phyloP scores from a whole-genome alignment of 257 asterid species.

The Nicotiana tomentosiformis region DNA sequence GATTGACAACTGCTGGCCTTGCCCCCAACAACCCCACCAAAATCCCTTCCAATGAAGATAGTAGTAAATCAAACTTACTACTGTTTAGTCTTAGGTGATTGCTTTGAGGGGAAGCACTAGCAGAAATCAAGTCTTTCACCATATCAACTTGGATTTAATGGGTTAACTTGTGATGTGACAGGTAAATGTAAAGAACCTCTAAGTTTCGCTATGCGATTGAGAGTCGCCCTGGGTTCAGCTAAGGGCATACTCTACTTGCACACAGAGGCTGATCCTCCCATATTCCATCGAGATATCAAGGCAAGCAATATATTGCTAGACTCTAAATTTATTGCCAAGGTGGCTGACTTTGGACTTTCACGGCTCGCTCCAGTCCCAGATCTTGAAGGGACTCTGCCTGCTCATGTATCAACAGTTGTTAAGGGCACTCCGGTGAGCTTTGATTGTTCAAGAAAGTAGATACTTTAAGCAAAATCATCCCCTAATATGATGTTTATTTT shows the following conservation, averaged over 20 bases:
- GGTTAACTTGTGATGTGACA: slow-evolving; percentile 20
- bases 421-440: slow-evolving; percentile 93
- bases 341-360: slow-evolving; percentile 95
- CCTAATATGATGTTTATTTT: background rate
- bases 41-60: background rate
- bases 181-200: slow-evolving; percentile 57
- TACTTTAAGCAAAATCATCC: background rate
- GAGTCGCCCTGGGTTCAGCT: slow-evolving; percentile 71
- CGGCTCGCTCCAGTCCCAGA: slow-evolving; percentile 85
- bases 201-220: slow-evolving; percentile 64
- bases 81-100: background rate
- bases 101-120: background rate
- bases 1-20: background rate
- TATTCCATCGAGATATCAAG: slow-evolving; percentile 97
- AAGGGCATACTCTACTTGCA: slow-evolving; percentile 95
- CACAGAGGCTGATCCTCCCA: slow-evolving; percentile 95
- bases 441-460: background rate
- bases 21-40: background rate
- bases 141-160: slow-evolving; percentile 7
- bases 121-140: background rate
- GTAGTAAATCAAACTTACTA: background rate
- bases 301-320: slow-evolving; percentile 87
- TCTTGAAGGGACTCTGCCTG: slow-evolving; percentile 66
- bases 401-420: slow-evolving; percentile 87
- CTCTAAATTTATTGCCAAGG: slow-evolving; percentile 67